Evolutionary conservation across 305 asterid genomes (phyloP).

Genomic region (Salvia sclarea): DNA sequence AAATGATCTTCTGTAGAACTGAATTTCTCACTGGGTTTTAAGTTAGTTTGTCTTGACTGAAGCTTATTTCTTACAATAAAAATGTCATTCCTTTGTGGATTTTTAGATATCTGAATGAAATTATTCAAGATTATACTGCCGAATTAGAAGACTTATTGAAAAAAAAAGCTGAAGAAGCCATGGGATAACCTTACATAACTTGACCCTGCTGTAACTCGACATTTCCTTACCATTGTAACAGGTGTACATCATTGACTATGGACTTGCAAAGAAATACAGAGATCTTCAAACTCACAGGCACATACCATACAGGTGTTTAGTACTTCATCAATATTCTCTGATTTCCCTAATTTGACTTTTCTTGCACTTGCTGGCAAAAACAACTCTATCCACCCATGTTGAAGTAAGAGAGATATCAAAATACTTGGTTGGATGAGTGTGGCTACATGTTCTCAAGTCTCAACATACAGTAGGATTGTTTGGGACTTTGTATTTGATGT

Average conservation of each 20-base stretch:
- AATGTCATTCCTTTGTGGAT: not conserved
- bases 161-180: not conserved
- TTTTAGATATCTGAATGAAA: not conserved
- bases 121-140: not conserved
- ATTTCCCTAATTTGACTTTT: not conserved
- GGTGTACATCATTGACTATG: constrained; percentile 90
- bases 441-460: too few relatives aligned
- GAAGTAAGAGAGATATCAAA: not conserved
- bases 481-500: not conserved
- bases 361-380: not conserved
- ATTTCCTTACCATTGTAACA: constrained; percentile 29
- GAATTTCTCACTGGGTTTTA: not conserved
- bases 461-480: not conserved
- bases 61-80: not conserved
- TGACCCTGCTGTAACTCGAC: constrained; percentile 7
- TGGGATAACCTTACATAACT: not conserved
- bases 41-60: too few relatives aligned
- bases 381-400: not conserved
- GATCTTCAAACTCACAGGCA: constrained; percentile 82
- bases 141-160: not conserved
- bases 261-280: constrained; percentile 83
- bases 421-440: not conserved
- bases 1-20: not conserved
- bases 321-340: not conserved
- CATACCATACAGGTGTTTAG: constrained; percentile 75